Evolutionary conservation across 2,329 filamentous ascomycete genomes (phyloP).

Genomic region (Curvularia eragrostidis): DNA sequence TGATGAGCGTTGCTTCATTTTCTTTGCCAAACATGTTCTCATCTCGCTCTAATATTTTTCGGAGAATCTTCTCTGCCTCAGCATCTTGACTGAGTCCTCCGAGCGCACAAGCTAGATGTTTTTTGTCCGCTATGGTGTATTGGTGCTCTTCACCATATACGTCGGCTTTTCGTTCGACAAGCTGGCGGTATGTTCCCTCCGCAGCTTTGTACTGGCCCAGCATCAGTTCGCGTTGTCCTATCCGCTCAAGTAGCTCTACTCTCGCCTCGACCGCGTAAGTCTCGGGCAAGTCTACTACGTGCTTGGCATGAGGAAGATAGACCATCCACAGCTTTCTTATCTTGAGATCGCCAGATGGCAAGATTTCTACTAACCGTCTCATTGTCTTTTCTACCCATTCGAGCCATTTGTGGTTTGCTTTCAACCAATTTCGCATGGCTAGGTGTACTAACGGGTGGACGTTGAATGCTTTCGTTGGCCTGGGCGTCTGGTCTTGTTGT

Average conservation of each 20-base stretch:
- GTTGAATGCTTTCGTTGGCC: not conserved
- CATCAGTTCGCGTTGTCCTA: not conserved
- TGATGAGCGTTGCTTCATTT: accelerated
- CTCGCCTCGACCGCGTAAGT: not conserved
- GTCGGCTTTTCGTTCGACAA: not conserved
- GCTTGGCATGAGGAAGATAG: not conserved
- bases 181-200: not conserved
- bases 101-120: not conserved
- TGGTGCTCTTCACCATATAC: not conserved
- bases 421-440: not conserved
- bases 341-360: not conserved
- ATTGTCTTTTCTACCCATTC: not conserved
- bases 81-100: not conserved
- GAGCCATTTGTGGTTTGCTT: not conserved
- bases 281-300: not conserved
- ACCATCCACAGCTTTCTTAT: not conserved
- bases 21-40: not conserved
- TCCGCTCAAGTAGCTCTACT: not conserved
- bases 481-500: not conserved
- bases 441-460: not conserved
- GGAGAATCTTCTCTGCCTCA: not conserved
- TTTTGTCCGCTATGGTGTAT: not conserved
- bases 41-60: not conserved
- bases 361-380: not conserved
- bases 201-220: not conserved